Base-by-base conservation (phyloP, 345 rosid genomes). In the Isatis tinctoria region DNA sequence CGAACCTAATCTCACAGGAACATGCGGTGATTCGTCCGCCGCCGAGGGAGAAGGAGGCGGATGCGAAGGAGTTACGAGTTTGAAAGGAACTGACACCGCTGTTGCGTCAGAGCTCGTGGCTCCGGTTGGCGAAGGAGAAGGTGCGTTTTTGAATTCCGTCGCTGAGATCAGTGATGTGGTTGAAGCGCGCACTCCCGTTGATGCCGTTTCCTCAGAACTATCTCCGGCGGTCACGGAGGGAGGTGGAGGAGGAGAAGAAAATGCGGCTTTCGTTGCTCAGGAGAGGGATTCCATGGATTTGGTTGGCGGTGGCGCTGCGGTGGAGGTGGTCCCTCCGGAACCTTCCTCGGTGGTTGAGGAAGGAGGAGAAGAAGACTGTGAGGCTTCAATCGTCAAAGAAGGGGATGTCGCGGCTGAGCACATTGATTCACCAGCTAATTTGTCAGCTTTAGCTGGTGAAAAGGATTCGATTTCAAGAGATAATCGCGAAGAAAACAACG, bases 161-260 rank as follows among this genome's bases (percentile, higher is more conserved):
- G 8, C 45, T 59, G 78, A 66, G 60, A 74, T 48, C 17, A 66
- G 72, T 74, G 73, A 47, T 74, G 59, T 40, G 47, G 48, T 10
- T 41, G 60, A 71, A 35, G 20, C 8, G 39, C 13, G 47, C 0
- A 16, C 13, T 71, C 27, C 51, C 43, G 47, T 39, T 37, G 77
- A 4, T 41, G 49, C 33, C 9, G 45, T 53, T 41, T 63, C 70
- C 17, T 11, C 65, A 6, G 64, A 73, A n/a, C n/a, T 52, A n/a
- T 66, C 73, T 60, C 48, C 65, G n/a, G 74, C 37, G 33, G 59
- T 14, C 12, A 18, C 10, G 2, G 65, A 33, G 51, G 66, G 36
- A 35, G 83, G 67, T 60, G 77, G 30, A 40, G 82, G 62, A 59
- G 75, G 64, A 56, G 81, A 20, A 10, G 75, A 49, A 16, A 72